Conservation (phyloP, 371 early-diverging fungal species). For the Polyrhizophydium stewartii region DNA sequence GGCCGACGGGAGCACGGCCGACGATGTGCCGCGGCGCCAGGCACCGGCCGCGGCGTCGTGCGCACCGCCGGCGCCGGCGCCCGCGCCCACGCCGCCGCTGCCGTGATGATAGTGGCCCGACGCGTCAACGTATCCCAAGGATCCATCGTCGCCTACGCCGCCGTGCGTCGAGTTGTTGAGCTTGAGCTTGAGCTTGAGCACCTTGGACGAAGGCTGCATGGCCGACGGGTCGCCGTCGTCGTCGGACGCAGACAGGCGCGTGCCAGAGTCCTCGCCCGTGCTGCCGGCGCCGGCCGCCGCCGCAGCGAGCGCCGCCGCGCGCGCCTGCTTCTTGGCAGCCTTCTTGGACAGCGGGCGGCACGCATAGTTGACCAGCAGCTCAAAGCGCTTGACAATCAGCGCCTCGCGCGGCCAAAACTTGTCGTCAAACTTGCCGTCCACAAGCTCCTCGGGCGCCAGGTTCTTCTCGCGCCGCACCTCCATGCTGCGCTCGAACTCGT, state of each 20-base stretch:
- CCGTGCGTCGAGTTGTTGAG: not conserved
- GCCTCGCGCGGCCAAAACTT: conserved; percentile 47
- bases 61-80: too few species aligned
- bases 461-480: conserved; percentile 25
- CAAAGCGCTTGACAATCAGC: conserved; percentile 35
- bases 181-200: conserved; percentile 13
- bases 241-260: not conserved
- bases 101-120: too few species aligned
- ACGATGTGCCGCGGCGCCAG: too few species aligned
- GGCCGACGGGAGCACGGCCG: not conserved
- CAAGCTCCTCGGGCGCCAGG: conserved; percentile 17
- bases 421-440: conserved; percentile 31
- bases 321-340: not conserved
- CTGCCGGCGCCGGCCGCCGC: not conserved
- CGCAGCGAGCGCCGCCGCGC: conserved; percentile 2
- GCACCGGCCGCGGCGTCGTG: too few species aligned
- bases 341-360: conserved; percentile 10
- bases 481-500: conserved; percentile 34
- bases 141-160: too few species aligned
- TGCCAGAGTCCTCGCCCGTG: not conserved
- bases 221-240: not conserved
- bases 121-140: too few species aligned
- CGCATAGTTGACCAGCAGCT: conserved; percentile 26
- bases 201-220: conserved; percentile 1
- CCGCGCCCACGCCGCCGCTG: too few species aligned